phyloP scores from a whole-genome alignment of 2,329 filamentous ascomycete genomes.

The Fusarium protoensiforme region DNA sequence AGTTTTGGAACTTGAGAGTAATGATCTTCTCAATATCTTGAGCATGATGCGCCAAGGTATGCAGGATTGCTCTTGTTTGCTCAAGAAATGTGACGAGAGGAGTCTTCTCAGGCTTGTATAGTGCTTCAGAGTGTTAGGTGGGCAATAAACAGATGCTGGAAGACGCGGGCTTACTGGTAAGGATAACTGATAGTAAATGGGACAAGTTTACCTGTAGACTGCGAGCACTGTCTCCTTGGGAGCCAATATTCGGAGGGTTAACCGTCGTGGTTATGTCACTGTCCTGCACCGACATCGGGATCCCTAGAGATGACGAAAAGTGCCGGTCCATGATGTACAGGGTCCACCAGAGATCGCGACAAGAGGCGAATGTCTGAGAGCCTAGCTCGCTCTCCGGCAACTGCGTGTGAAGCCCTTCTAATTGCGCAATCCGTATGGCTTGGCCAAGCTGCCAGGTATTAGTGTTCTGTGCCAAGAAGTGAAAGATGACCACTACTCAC shows the following conservation, averaged over 20 bases:
- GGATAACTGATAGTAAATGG: slow-evolving; percentile 49
- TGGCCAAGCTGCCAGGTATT: slow-evolving; percentile 47
- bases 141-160: background rate
- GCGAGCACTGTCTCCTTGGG: slow-evolving; percentile 44
- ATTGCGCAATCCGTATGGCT: slow-evolving; percentile 53
- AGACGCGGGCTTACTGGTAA: slow-evolving; percentile 44
- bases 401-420: slow-evolving; percentile 54
- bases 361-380: slow-evolving; percentile 44
- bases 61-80: slow-evolving; percentile 49
- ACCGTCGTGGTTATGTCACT: slow-evolving; percentile 51
- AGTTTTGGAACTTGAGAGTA: slow-evolving; percentile 46
- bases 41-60: slow-evolving; percentile 50
- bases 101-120: slow-evolving; percentile 51
- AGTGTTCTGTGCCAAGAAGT: background rate
- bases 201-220: slow-evolving; percentile 51
- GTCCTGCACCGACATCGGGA: slow-evolving; percentile 52
- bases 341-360: slow-evolving; percentile 55
- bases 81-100: slow-evolving; percentile 49
- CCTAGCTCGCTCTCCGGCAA: slow-evolving; percentile 51
- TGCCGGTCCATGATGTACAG: slow-evolving; percentile 54
- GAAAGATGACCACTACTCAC: slow-evolving; percentile 17
- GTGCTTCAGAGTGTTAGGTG: slow-evolving; percentile 35
- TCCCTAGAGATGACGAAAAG: slow-evolving; percentile 52
- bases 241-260: slow-evolving; percentile 39
- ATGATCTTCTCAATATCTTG: slow-evolving; percentile 53